phyloP scores from a whole-genome alignment of 176 grass and related monocot genomes.

The Oryza officinalis region DNA sequence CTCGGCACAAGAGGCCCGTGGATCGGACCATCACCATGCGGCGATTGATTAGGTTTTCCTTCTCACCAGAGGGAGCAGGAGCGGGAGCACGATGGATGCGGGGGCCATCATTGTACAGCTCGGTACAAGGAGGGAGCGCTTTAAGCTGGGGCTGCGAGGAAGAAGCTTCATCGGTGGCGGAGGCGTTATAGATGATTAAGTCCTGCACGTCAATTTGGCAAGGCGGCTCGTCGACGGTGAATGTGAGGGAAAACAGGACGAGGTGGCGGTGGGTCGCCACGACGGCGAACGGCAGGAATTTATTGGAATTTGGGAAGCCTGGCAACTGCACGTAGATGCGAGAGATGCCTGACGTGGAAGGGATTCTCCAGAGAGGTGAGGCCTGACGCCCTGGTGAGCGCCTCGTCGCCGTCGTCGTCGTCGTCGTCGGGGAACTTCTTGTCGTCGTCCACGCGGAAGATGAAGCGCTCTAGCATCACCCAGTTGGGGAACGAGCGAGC shows the following conservation, averaged over 20 bases:
- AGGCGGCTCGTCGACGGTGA: not conserved
- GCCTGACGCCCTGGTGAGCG: not conserved
- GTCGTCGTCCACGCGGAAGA: constrained; percentile 4
- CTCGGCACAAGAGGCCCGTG: not conserved
- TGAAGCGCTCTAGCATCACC: not conserved
- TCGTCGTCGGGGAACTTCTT: not conserved
- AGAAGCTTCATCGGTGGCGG: too few relatives aligned
- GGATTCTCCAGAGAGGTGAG: not conserved
- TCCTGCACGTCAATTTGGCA: not conserved
- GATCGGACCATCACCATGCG: not conserved
- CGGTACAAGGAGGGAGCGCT: not conserved
- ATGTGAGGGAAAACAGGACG: not conserved
- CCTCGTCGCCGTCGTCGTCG: too few relatives aligned
- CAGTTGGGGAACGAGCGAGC: not conserved
- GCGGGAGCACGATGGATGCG: not conserved
- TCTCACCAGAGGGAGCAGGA: not conserved
- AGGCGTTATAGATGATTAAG: not conserved
- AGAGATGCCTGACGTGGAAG: not conserved
- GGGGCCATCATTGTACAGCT: not conserved
- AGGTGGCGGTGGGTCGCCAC: not conserved
- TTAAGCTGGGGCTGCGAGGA: not conserved
- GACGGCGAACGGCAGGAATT: not conserved
- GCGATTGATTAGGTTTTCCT: not conserved
- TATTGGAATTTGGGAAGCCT: not conserved
- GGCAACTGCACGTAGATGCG: constrained; percentile 1